Evolutionary conservation across 768 basidiomycete genomes (phyloP).

Genomic region (Cystofilobasidium capitatum): DNA sequence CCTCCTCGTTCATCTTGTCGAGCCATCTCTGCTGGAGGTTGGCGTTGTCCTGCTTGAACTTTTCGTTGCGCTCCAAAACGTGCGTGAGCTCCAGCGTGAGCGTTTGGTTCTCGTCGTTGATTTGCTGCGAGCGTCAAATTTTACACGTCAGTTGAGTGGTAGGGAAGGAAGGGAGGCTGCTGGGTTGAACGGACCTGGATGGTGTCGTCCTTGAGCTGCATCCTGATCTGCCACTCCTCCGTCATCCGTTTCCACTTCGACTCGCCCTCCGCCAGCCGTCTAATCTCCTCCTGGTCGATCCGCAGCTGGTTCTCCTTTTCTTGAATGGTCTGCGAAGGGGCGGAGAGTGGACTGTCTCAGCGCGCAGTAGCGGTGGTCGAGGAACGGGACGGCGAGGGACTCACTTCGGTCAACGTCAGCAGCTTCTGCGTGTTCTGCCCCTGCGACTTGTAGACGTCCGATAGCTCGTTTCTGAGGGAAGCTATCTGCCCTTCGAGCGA

Average conservation of each 20-base stretch:
- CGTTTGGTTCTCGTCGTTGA: conserved; percentile 90
- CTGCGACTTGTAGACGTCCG: conserved; percentile 90
- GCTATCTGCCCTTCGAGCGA: conserved; percentile 93
- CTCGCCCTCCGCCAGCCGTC: conserved; percentile 63
- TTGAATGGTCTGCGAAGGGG: conserved; percentile 51
- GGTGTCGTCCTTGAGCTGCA: conserved; percentile 68
- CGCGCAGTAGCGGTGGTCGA: not conserved
- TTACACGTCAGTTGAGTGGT: conserved; percentile 4
- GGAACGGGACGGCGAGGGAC: not conserved
- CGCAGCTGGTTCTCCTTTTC: conserved; percentile 84
- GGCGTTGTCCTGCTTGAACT: conserved; percentile 84
- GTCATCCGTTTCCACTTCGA: conserved; percentile 65
- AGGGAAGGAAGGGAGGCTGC: conserved; percentile 18
- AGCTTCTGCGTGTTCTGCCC: conserved; percentile 90
- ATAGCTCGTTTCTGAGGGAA: conserved; percentile 78
- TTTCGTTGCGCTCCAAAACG: conserved; percentile 74
- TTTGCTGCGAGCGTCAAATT: conserved; percentile 48
- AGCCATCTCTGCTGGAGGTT: conserved; percentile 93
- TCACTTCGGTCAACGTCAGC: conserved; percentile 73
- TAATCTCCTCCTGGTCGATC: conserved; percentile 66
- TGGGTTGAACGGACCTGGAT: conserved; percentile 54
- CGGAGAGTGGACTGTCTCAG: not conserved
- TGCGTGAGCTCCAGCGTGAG: conserved; percentile 83
- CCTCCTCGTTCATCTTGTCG: conserved; percentile 85
- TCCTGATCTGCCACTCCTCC: conserved; percentile 53